Base-by-base conservation (phyloP, 2,329 filamentous ascomycete genomes). In the Claviceps monticola region DNA sequence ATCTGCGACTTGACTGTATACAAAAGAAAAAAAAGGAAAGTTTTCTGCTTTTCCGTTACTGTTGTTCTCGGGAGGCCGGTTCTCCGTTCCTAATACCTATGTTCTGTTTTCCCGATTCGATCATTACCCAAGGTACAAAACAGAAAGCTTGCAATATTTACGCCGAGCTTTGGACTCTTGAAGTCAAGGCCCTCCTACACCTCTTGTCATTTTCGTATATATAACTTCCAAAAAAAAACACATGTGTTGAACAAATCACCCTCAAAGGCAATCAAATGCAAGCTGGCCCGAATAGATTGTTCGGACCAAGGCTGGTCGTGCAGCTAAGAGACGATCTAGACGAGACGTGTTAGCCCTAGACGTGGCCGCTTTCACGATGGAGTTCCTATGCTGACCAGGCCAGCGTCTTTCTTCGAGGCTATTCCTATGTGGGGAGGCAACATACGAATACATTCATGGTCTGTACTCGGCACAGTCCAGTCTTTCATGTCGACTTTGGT, bases 401-500 rank as follows among this genome's bases (percentile, higher is more conserved):
- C 23, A 34, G 29, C 17, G n/a, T 45, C 13, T 26, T 45, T 16
- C 14, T n/a, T 48, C 21, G 3, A 48, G 11, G 6, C 19, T 4
- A 3, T 29, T 1, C 16, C 9, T 16, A 5, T 17, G 8, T 38
- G 34, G 16, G 8, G 23, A 29, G 14, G 29, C 23, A 44, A 50
- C 29, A 37, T 11, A 19, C 16, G 3, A n/a, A 23, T 14, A 9
- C 1, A 8, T 29, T 19, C 41, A 19, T n/a, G 4, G 16, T 29
- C 34, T 38, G 34, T 14, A 14, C 11, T 8, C 19, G 43, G 34
- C 9, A 34, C 29, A 34, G 29, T 11, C 9, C 19, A 34, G 21
- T 5, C n/a, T 23, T 5, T 43, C 23, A 38, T 36, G 4, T 23
- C 13, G 62, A 56, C 57, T 65, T 68, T 13, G 64, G 65, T 13